Percentiles rank a stretch among this genome's conserved stretches.
Evolutionary conservation across 306 rosid species (phyloP).

Genomic region (Malus fusca): DNA sequence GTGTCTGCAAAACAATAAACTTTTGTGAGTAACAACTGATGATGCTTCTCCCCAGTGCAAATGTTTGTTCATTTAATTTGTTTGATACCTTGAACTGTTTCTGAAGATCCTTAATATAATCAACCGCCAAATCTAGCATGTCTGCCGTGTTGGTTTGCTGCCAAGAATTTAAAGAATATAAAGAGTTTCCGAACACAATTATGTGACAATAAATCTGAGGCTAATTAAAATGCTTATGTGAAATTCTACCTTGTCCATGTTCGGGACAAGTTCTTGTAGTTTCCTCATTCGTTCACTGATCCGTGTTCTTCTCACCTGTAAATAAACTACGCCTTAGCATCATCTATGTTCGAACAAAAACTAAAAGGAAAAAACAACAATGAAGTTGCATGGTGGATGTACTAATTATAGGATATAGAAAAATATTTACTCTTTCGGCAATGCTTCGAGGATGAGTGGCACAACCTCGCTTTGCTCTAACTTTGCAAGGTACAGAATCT

Average conservation of each 20-base stretch:
- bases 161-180: conserved; percentile 6
- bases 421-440: conserved; percentile 75
- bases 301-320: conserved; percentile 83
- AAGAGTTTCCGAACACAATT: conserved; percentile 3
- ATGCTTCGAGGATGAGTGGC: conserved; percentile 99
- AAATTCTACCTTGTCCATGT: conserved; percentile 82
- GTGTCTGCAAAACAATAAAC: conserved; percentile 37
- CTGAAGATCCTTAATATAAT: conserved; percentile 86
- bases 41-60: background rate
- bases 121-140: conserved; percentile 95
- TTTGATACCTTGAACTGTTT: conserved; percentile 67
- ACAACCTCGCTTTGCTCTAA: conserved; percentile 91
- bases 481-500: conserved; percentile 88
- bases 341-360: background rate
- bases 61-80: background rate
- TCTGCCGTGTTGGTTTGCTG: conserved; percentile 99
- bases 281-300: conserved; percentile 95
- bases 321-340: background rate
- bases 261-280: conserved; percentile 90
- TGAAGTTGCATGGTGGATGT: background rate
- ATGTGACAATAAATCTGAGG: background rate
- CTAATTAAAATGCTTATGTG: background rate
- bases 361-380: background rate
- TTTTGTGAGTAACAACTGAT: background rate
- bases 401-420: background rate